These are phyloP conservation scores for Flaveria trinervia DNA, from an alignment of 129 eudicot species.

Conservation along the genomic window DNA sequence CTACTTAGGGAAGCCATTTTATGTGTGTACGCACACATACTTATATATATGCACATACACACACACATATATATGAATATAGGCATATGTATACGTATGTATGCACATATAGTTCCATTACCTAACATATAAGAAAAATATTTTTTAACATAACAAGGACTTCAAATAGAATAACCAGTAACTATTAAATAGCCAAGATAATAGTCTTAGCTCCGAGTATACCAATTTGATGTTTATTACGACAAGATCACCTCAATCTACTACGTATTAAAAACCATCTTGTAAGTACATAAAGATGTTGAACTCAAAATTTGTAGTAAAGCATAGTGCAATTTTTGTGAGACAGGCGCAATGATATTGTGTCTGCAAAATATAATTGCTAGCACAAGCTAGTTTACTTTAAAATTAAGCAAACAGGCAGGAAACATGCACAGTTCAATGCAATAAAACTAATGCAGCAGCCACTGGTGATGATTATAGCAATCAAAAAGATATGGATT, in stretches of 20 bases:
- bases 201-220: background rate
- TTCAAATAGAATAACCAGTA: background rate
- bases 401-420: background rate
- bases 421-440: constrained; percentile 6
- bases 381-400: background rate
- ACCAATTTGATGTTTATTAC: background rate
- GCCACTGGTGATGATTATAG: constrained; percentile 4
- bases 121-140: background rate
- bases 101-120: background rate
- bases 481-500: constrained; percentile 2
- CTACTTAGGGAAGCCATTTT: background rate
- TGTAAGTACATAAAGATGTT: background rate
- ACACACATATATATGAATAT: no score
- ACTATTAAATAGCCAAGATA: background rate
- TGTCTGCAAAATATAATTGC: background rate
- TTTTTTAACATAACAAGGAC: background rate
- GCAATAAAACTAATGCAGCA: constrained; percentile 7
- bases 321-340: background rate
- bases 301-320: background rate
- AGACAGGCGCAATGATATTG: background rate
- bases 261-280: background rate
- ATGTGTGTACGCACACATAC: background rate
- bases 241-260: background rate
- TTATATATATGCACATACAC: no score
- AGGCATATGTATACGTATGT: no score